These are phyloP conservation scores for Aspergillus flavus DNA, from an alignment of 2,329 filamentous ascomycete species.

Conservation along the genomic window DNA sequence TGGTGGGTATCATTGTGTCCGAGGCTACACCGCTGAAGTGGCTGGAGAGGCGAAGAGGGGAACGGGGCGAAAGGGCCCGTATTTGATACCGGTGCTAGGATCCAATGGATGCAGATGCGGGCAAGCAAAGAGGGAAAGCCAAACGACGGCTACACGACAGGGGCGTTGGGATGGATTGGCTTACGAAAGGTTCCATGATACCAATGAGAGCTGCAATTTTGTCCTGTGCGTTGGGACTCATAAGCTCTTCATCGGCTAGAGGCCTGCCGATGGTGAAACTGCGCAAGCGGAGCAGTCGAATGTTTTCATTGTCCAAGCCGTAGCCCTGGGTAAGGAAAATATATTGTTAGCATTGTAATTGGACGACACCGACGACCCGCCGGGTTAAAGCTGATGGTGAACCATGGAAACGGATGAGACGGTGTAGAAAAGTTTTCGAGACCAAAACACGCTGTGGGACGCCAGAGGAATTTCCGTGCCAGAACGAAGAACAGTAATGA, in stretches of 20 bases:
- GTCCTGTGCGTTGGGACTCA: slow-evolving; percentile 63
- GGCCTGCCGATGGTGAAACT: slow-evolving; percentile 75
- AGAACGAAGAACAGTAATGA: slow-evolving; percentile 15
- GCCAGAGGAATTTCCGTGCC: slow-evolving; percentile 17
- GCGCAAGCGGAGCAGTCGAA: slow-evolving; percentile 76
- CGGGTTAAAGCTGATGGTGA: slow-evolving; percentile 28
- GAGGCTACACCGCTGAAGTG: slow-evolving; percentile 24
- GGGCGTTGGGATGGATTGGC: slow-evolving; percentile 54
- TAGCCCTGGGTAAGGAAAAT: slow-evolving; percentile 63
- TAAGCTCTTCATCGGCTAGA: slow-evolving; percentile 67
- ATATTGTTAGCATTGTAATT: slow-evolving; percentile 26
- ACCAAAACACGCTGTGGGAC: slow-evolving; percentile 21
- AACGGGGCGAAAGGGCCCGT: slow-evolving; percentile 14
- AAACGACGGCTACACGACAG: slow-evolving; percentile 26
- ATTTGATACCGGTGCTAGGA: slow-evolving; percentile 23
- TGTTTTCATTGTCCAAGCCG: slow-evolving; percentile 72
- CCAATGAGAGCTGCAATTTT: slow-evolving; percentile 66
- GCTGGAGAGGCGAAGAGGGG: slow-evolving; percentile 19
- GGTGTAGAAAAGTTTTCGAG: slow-evolving; percentile 31
- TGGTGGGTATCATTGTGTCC: slow-evolving; percentile 22
- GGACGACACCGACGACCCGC: slow-evolving; percentile 18
- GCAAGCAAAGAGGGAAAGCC: slow-evolving; percentile 22
- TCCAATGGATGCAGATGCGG: slow-evolving; percentile 29
- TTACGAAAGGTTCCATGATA: slow-evolving; percentile 77
- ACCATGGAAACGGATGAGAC: slow-evolving; percentile 44